A percentile compares a stretch with the other conserved stretches of the same genome.
These are phyloP conservation scores for Chalaropsis thielavioides DNA, from an alignment of 2,329 filamentous ascomycete species.

Conservation along the genomic window DNA sequence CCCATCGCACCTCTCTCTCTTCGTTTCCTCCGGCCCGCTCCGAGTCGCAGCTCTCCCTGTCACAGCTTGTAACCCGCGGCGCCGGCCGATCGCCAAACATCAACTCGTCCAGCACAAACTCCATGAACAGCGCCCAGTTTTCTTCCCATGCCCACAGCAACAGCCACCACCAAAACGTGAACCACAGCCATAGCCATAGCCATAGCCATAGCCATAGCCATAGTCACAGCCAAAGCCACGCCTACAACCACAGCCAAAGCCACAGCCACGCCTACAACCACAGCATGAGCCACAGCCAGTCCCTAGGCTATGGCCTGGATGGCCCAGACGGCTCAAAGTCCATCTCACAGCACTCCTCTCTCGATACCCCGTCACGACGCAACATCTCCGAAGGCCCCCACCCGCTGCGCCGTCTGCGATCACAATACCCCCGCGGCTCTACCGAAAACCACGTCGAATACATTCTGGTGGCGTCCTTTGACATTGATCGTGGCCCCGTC, in stretches of 20 bases:
- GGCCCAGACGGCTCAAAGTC: conserved; percentile 33
- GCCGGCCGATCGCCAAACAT: conserved; percentile 33
- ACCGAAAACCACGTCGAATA: conserved; percentile 95
- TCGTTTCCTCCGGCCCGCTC: conserved; percentile 48
- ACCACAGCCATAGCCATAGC: not conserved
- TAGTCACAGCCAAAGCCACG: too few species aligned
- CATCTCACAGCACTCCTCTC: conserved; percentile 46
- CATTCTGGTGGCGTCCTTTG: conserved; percentile 91
- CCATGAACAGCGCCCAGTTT: conserved; percentile 12
- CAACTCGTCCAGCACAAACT: conserved; percentile 34
- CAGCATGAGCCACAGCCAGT: conserved; percentile 11
- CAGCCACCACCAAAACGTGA: not conserved
- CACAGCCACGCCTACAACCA: not conserved
- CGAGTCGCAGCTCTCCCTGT: conserved; percentile 40
- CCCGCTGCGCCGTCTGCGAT: conserved; percentile 45
- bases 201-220: conserved; percentile 5
- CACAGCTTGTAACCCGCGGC: conserved; percentile 20
- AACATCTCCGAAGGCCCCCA: conserved; percentile 35
- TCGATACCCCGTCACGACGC: conserved; percentile 33
- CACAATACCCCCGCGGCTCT: conserved; percentile 61
- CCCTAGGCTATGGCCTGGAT: not conserved
- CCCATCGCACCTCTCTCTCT: conserved; percentile 42
- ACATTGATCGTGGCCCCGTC: conserved; percentile 86
- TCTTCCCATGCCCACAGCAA: not conserved
- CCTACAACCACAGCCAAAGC: not conserved